A percentile compares a stretch with the other conserved stretches of the same genome.
Evolutionary conservation across 352 stramenopile genomes (phyloP).

Genomic region (Lagenidium giganteum): DNA sequence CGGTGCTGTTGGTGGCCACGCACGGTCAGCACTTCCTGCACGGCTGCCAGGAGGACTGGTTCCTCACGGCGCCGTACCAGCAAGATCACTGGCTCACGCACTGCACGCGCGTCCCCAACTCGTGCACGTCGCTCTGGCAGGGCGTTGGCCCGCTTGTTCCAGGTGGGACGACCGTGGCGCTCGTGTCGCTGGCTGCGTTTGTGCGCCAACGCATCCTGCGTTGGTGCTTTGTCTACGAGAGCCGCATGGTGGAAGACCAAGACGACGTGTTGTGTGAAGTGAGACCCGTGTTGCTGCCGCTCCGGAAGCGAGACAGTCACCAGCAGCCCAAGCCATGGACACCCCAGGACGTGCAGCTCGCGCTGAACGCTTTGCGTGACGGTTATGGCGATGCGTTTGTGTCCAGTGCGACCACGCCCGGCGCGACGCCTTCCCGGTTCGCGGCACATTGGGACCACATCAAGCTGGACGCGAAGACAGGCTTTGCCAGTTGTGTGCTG

Average conservation of each 20-base stretch:
- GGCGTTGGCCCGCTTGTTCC: no score
- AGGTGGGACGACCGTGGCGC: background rate
- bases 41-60: no score
- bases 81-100: conserved; percentile 1
- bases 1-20: background rate
- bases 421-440: conserved; percentile 15
- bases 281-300: conserved; percentile 8
- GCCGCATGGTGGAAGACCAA: background rate
- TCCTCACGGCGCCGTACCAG: conserved; percentile 7
- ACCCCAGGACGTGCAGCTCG: conserved; percentile 3
- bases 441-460: conserved; percentile 18
- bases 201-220: conserved; percentile 14
- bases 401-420: conserved; percentile 9
- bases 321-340: conserved; percentile 6
- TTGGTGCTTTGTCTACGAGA: conserved; percentile 17
- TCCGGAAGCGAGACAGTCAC: background rate
- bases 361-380: conserved; percentile 7
- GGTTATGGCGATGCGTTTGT: conserved; percentile 15
- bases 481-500: conserved; percentile 11
- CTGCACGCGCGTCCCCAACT: background rate
- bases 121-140: no score
- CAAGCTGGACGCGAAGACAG: conserved; percentile 13
- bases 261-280: conserved; percentile 15
- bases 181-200: conserved; percentile 13
- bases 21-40: no score